Evolutionary conservation across 2,329 filamentous ascomycete species (phyloP), one percentile per base, ranked within the genome.

Genomic region (Leptoxyphium fumago): DNA sequence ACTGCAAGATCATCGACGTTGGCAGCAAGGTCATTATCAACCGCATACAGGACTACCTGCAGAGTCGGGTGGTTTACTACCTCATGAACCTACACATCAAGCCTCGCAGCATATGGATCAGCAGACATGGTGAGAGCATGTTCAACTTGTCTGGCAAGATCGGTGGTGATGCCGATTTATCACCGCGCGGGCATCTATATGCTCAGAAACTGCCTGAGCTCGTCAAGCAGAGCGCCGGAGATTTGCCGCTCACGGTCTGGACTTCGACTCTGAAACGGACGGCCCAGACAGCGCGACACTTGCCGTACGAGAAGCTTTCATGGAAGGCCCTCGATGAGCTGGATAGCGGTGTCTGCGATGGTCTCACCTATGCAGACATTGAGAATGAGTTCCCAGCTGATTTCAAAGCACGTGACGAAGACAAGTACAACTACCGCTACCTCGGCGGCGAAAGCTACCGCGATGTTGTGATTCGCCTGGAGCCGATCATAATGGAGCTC

Each of bases 401-500:
- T 67, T 98, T 98, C 67, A 78, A 80, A 41, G 87, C 89, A 29
- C 85, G 91, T 49, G 91, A 98, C 63, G 86, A 94, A 53, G 91
- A 98, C 72, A 98, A 98, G 66, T 96, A 96, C 76, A 96, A 98
- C 69, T 98, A 98, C 68, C 86, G 91, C 45, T 98, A 98, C 66
- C 82, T 91, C 5, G 91, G 91, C 50, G 91, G 91, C 43, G 91
- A 98, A 67, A 93, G 84, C 48, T 84, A 98, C 64, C 84, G 89
- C 45, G 91, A 98, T 58, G 89, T 98, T 1, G 91, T 98, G 36
- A 96, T 95, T 57, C 86, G 91, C 1, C 78, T 98, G 0, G 91
- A 98, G 61, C 91, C 91, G 49, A 98, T 98, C 65, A 98, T 98
- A 67, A 98, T 98, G 91, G 91, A 98, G 63, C 73, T 98, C 43